Evolutionary conservation across 352 stramenopile genomes (phyloP), one percentile per base, ranked within the genome.

Genomic region (Globisporangium apiculatum): DNA sequence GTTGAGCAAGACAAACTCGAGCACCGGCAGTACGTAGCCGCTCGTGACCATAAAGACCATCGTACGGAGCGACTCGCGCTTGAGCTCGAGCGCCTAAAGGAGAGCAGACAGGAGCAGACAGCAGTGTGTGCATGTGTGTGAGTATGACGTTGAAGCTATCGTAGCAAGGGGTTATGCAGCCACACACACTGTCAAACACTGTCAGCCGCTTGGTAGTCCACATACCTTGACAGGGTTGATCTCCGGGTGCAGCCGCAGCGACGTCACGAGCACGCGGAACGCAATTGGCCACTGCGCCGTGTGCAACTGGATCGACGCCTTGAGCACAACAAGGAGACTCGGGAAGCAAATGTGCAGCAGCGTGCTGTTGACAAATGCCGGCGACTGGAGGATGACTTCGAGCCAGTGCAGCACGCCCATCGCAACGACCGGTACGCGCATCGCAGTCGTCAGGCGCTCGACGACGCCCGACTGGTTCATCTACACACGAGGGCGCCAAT

Each of bases 11-110:
- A 95, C 76, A 54, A 92, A 95, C 62, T 93, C 81, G 17, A 95
- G 65, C 15, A 95, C 83, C 0, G 85, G 85, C 17, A 95, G 60
- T 7, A 95, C 83, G 45, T 95, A 95, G 43, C 85, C 85, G 59
- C 76, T 88, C 5, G 83, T 91, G 62, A 95, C 91, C 76, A 95
- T 87, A 55, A 88, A 90, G 17, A 91, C 81, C 85, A 95, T 93
- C 42, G 75, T 91, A 2, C 85, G 77, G 46, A 95, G 70, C 14
- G 83, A 87, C 60, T 95, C 85, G 1, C 83, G 79, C 61, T 93
- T 93, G 43, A 93, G 66, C 50, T 95, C 85, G 0, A 95, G 67
- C 14, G 81, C 79, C 73, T 83, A 37, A 37, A 36, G 14, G 12
- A n/a, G 43, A 38, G 3, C 8, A 43, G 4, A 10, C 5, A 18